A percentile compares a stretch with the other conserved stretches of the same genome.
Conservation (phyloP, 176 grass and related monocot species). For the Alloteropsis semialata region DNA sequence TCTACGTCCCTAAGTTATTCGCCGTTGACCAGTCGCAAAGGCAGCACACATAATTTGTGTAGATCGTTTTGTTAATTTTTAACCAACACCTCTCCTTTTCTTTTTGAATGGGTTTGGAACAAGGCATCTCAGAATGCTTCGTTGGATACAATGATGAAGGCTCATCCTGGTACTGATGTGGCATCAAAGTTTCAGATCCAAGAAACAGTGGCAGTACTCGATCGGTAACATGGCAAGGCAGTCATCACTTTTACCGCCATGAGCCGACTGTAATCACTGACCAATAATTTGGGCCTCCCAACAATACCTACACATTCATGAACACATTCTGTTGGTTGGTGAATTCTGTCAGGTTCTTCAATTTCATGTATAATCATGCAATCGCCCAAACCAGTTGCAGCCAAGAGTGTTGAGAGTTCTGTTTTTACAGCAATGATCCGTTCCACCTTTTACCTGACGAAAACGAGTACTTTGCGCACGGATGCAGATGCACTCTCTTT, state of each 20-base stretch:
- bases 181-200: conserved; percentile 12
- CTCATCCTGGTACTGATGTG: neutral
- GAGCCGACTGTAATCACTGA: too few species aligned
- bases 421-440: neutral
- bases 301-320: neutral
- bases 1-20: neutral
- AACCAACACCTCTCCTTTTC: neutral
- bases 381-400: neutral
- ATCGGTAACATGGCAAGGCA: neutral
- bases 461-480: neutral
- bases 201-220: neutral
- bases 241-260: too few species aligned
- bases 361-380: neutral
- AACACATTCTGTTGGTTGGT: neutral
- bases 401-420: neutral
- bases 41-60: too few species aligned
- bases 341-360: neutral
- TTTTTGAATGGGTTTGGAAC: neutral
- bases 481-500: neutral
- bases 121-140: neutral
- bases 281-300: too few species aligned
- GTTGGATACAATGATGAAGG: conserved; percentile 16
- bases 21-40: neutral
- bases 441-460: neutral
- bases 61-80: neutral